Evolutionary conservation across 2,329 filamentous ascomycete genomes (phyloP), one percentile per base, ranked within the genome.

Genomic region (Chrysoporthe cubensis): DNA sequence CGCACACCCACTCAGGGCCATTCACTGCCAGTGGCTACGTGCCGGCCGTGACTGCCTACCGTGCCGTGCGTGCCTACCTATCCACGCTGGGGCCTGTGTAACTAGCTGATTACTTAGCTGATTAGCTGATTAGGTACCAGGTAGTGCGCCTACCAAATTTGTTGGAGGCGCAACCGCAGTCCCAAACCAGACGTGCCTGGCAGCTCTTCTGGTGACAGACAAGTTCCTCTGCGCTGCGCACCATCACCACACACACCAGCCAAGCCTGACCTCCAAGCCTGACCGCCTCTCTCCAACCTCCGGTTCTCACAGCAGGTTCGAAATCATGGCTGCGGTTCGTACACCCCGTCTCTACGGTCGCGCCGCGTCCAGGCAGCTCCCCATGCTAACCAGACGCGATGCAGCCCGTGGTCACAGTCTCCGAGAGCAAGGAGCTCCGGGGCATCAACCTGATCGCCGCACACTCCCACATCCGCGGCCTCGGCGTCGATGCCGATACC

Each of bases 401-500:
- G 60, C 72, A 88, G 86, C 85, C 84, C 72, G 84, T 89, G 71
- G 82, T 88, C 77, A 98, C 96, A 75, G 90, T 98, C 79, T 92
- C 94, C 78, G 95, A 98, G 86, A 92, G 89, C 80, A 97, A 96
- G 82, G 95, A 98, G 87, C 91, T 98, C 78, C 91, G 94, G 74
- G 94, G 94, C 72, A 90, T 99, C 77, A 98, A 97, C 81, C 91
- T 99, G 81, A 97, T 99, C 80, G 96, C 96, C 70, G 95, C 96
- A 69, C 96, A 99, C 84, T 99, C 96, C 67, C 96, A 99, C 80
- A 97, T 99, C 76, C 92, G 94, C 76, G 96, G 96, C 60, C 88
- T 99, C 43, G 96, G 96, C 72, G 94, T 99, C 74, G 94, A 98
- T 84, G 84, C 89, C 68, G 94, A 97, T 76, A 96, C 93, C 7